Percentiles rank a stretch among this genome's conserved stretches.
phyloP scores from a whole-genome alignment of 305 asterid genomes.

The Solanum hybrid region DNA sequence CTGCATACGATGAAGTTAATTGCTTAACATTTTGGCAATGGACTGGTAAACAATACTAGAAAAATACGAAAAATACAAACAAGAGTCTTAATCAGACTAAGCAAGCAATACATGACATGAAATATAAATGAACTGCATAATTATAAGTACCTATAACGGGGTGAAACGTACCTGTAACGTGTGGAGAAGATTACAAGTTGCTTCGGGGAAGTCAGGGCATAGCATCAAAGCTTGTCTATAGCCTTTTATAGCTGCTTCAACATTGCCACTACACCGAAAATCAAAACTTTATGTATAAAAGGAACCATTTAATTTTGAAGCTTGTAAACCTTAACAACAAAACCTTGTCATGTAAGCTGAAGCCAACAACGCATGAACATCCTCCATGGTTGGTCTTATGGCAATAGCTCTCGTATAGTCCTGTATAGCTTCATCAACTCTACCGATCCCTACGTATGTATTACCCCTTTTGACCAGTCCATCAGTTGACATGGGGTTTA shows the following conservation, averaged over 20 bases:
- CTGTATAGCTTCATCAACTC: constrained; percentile 82
- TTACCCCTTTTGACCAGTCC: constrained; percentile 94
- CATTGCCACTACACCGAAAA: constrained; percentile 45
- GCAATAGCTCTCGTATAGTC: constrained; percentile 74
- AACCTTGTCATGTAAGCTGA: constrained; percentile 87
- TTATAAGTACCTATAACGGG: neutral
- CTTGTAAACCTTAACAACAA: constrained; percentile 2
- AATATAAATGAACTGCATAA: neutral
- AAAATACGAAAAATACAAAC: neutral
- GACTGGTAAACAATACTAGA: neutral
- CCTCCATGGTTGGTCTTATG: constrained; percentile 83
- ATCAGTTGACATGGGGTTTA: constrained; percentile 72
- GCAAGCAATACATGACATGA: neutral
- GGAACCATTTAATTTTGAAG: neutral
- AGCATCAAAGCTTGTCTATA: constrained; percentile 74
- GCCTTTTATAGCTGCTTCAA: constrained; percentile 87
- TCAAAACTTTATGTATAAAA: neutral
- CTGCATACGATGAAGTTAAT: constrained; percentile 24
- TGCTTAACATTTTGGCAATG: neutral
- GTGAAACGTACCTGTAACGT: constrained; percentile 57
- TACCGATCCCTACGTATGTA: constrained; percentile 77
- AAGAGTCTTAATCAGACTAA: neutral
- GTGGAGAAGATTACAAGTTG: constrained; percentile 90
- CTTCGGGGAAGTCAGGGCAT: constrained; percentile 92
- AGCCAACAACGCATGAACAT: constrained; percentile 96